Percentiles rank a stretch among this genome's conserved stretches.
These are phyloP conservation scores for Daldinia bambusicola DNA, from an alignment of 495 filamentous ascomycete genomes.

Conservation along the genomic window DNA sequence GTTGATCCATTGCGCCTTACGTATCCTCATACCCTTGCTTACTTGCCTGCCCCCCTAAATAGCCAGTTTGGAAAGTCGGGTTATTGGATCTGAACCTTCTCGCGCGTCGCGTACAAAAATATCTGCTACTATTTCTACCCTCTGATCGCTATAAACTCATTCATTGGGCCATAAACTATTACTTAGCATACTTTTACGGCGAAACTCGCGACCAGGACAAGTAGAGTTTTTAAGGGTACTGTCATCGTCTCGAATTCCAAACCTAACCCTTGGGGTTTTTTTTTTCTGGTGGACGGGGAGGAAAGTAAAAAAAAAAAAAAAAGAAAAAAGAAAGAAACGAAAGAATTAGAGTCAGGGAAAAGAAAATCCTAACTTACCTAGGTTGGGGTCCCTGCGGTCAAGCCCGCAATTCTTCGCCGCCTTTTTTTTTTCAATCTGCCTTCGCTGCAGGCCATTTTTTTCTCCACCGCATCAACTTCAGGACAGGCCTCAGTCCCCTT, in stretches of 20 bases:
- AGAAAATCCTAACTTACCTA: slow-evolving; percentile 42
- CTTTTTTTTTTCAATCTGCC: slow-evolving; percentile 39
- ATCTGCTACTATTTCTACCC: slow-evolving; percentile 24
- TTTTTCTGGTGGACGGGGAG: slow-evolving; percentile 32
- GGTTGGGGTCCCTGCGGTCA: slow-evolving; percentile 45
- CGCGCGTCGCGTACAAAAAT: slow-evolving; percentile 42
- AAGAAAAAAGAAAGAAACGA: slow-evolving; percentile 25
- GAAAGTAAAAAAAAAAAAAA: slow-evolving; percentile 13
- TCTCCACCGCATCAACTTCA: slow-evolving; percentile 44
- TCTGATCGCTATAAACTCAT: background rate
- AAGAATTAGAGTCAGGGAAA: slow-evolving; percentile 25
- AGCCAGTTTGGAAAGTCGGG: slow-evolving; percentile 22
- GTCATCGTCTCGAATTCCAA: slow-evolving; percentile 23
- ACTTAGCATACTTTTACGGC: slow-evolving; percentile 17
- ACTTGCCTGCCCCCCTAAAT: slow-evolving; percentile 16
- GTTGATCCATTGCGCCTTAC: slow-evolving; percentile 41
- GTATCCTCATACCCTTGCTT: slow-evolving; percentile 35
- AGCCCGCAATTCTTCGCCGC: slow-evolving; percentile 47
- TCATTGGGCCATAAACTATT: slow-evolving; percentile 1
- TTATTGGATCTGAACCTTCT: slow-evolving; percentile 36
- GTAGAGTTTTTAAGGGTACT: slow-evolving; percentile 29
- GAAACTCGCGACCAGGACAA: slow-evolving; percentile 10
- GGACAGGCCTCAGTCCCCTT: slow-evolving; percentile 40
- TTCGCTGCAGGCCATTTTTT: slow-evolving; percentile 41
- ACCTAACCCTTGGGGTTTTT: slow-evolving; percentile 13